Conservation (phyloP, 208 protist species). For the Acanthamoeba pearcei region DNA sequence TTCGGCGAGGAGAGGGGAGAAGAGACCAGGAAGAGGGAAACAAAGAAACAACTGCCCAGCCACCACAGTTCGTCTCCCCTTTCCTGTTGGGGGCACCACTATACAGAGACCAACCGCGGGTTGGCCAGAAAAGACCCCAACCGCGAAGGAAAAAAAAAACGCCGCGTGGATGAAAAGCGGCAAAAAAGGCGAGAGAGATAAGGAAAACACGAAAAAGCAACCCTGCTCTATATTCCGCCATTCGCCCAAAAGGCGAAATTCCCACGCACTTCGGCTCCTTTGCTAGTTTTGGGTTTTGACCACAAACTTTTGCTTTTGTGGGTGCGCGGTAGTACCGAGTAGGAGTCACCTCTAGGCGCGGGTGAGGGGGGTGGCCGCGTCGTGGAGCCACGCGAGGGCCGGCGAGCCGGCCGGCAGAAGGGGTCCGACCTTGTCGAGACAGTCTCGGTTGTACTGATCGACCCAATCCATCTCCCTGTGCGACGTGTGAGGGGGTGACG, state of each 20-base stretch:
- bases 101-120: too few relatives aligned
- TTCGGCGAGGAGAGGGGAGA: too few relatives aligned
- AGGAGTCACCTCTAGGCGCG: not conserved
- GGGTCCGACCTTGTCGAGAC: slow-evolving; percentile 56
- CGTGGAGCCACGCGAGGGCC: slow-evolving; percentile 66
- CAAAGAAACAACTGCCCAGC: too few relatives aligned
- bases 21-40: too few relatives aligned
- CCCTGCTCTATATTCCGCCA: not conserved
- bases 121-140: too few relatives aligned
- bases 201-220: not conserved
- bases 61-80: too few relatives aligned
- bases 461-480: slow-evolving; percentile 79
- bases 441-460: slow-evolving; percentile 80
- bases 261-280: not conserved
- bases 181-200: not conserved
- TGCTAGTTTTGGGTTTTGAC: not conserved
- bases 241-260: not conserved
- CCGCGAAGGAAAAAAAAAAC: too few relatives aligned
- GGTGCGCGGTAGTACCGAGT: too few relatives aligned
- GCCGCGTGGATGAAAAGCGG: too few relatives aligned
- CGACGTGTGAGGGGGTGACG: not conserved
- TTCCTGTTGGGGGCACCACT: too few relatives aligned
- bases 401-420: not conserved
- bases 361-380: not conserved
- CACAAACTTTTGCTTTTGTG: too few relatives aligned